Evolutionary conservation across 1,284 basidiomycete species (phyloP).

Genomic region (Leccinum brunneo-olivaceum): DNA sequence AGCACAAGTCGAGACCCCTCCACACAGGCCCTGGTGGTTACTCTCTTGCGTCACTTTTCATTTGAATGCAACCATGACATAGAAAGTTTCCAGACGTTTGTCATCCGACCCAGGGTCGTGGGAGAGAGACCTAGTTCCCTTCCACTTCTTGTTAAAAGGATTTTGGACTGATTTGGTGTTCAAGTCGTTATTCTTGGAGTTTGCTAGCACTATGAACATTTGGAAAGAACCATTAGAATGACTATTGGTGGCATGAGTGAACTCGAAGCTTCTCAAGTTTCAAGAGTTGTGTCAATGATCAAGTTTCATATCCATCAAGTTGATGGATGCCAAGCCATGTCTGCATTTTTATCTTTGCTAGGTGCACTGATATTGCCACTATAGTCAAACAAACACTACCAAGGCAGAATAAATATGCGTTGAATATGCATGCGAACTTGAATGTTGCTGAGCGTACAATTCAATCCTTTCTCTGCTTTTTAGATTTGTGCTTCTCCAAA

Average conservation of each 20-base stretch:
- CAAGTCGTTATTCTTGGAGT: neutral
- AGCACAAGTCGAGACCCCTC: constrained; percentile 3
- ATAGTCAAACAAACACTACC: constrained; percentile 11
- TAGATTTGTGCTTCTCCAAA: constrained; percentile 69
- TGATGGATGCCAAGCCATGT: no score
- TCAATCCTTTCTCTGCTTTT: constrained; percentile 62
- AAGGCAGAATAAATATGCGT: constrained; percentile 27
- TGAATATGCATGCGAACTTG: constrained; percentile 13
- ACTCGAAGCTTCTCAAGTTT: no score
- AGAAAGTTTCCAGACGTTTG: constrained; percentile 56
- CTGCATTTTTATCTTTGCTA: no score
- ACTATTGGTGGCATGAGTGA: no score
- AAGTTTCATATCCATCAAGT: no score
- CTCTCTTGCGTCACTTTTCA: constrained; percentile 45
- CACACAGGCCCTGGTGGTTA: constrained; percentile 38
- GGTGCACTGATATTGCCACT: constrained; percentile 1
- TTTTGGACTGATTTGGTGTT: constrained; percentile 15
- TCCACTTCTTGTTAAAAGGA: constrained; percentile 41
- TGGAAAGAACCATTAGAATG: no score
- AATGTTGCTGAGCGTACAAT: constrained; percentile 11
- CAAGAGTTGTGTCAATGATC: no score
- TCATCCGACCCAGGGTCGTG: constrained; percentile 49
- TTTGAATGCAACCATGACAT: constrained; percentile 44
- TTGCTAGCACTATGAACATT: neutral
- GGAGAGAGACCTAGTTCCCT: constrained; percentile 48